Conservation (phyloP, 2,329 filamentous ascomycete species). For the Bretziella fagacearum region DNA sequence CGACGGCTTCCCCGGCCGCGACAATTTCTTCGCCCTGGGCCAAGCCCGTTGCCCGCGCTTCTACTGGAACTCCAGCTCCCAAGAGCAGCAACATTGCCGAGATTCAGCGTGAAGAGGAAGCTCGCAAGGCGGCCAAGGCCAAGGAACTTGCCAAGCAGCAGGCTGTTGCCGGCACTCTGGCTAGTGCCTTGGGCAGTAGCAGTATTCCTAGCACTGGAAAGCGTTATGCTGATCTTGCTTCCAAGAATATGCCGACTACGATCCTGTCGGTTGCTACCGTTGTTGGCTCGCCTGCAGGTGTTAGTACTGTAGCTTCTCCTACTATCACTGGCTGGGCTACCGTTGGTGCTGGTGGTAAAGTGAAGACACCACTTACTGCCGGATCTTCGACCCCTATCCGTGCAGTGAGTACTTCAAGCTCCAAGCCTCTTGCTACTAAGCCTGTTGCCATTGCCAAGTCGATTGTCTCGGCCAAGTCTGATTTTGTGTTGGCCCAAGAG, state of each 20-base stretch:
- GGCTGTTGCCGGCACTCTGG: not conserved
- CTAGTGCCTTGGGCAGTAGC: conserved; percentile 18
- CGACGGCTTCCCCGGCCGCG: conserved; percentile 50
- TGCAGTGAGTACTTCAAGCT: conserved; percentile 26
- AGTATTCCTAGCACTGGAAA: conserved; percentile 45
- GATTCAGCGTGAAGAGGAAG: conserved; percentile 92
- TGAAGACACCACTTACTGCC: conserved; percentile 44
- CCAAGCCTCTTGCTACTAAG: conserved; percentile 29
- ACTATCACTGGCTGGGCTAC: conserved; percentile 94
- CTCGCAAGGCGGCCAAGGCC: conserved; percentile 57
- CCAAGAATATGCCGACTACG: conserved; percentile 38
- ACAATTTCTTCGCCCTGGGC: conserved; percentile 41
- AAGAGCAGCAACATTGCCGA: conserved; percentile 81
- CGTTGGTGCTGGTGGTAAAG: conserved; percentile 83
- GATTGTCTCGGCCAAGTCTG: conserved; percentile 20
- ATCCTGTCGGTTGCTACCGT: conserved; percentile 17
- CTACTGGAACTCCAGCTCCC: conserved; percentile 23
- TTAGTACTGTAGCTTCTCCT: conserved; percentile 65
- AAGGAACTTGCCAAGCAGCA: conserved; percentile 32
- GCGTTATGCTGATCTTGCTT: conserved; percentile 85
- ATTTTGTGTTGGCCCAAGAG: conserved; percentile 46
- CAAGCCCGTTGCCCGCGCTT: conserved; percentile 33
- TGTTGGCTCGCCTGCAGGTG: conserved; percentile 24
- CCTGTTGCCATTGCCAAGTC: conserved; percentile 36
- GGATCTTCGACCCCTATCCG: conserved; percentile 19